Conservation (phyloP, 2,329 filamentous ascomycete genomes). For the Trichophyton mentagrophytes region DNA sequence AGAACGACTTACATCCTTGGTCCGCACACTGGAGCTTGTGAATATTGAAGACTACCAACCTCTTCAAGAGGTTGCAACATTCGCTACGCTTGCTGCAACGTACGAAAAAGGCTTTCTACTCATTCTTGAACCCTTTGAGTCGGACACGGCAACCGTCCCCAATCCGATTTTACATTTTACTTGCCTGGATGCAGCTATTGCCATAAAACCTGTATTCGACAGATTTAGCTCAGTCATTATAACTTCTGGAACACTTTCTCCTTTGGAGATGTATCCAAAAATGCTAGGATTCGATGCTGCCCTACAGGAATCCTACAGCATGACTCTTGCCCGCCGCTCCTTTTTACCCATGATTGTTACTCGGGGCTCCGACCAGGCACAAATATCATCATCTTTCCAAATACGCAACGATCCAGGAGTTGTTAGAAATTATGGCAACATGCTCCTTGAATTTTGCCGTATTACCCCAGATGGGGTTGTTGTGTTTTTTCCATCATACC, state of each 20-base stretch:
- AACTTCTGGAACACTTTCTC: conserved; percentile 92
- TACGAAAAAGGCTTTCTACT: conserved; percentile 94
- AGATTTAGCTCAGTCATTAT: conserved; percentile 97
- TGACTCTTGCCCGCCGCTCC: conserved; percentile 88
- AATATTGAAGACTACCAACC: conserved; percentile 98
- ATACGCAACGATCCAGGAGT: conserved; percentile 91
- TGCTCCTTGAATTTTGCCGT: conserved; percentile 89
- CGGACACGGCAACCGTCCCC: conserved; percentile 84
- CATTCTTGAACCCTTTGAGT: conserved; percentile 95
- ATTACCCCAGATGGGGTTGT: conserved; percentile 94
- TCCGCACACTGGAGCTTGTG: conserved; percentile 85
- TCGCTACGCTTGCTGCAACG: conserved; percentile 87
- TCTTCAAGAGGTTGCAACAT: conserved; percentile 92
- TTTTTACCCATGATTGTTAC: conserved; percentile 98
- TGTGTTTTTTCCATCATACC: conserved; percentile 97
- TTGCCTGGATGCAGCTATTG: conserved; percentile 91
- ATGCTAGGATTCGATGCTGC: conserved; percentile 92
- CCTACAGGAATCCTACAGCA: conserved; percentile 91
- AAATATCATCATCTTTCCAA: conserved; percentile 86
- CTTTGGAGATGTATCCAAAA: conserved; percentile 96
- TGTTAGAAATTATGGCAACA: conserved; percentile 89
- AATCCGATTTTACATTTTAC: conserved; percentile 97
- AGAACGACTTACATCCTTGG: conserved; percentile 83
- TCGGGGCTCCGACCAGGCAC: conserved; percentile 81
- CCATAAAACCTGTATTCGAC: conserved; percentile 94